Evolutionary conservation across 2,329 filamentous ascomycete genomes (phyloP), one percentile per base, ranked within the genome.

Genomic region (Sphaerulina vaccinii): DNA sequence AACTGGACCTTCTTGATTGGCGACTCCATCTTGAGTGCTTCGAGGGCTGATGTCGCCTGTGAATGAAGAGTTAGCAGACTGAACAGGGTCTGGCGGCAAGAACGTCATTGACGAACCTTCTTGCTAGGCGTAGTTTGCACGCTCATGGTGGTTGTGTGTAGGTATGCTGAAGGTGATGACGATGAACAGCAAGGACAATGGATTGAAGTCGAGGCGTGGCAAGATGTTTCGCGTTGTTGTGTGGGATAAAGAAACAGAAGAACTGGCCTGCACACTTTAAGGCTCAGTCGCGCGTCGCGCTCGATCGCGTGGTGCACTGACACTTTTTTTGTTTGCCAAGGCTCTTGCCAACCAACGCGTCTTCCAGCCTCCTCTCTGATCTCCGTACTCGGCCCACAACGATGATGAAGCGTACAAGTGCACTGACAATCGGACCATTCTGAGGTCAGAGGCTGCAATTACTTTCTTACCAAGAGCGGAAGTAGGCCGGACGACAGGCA

Each of bases 1-100:
- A 96, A 90, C 77, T 87, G 80, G 62, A 93, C 82, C 81, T 95
- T 95, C 86, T 96, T 96, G 59, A 87, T 76, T 39, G 91, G 90
- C 1, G 90, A 93, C 64, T 95, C 88, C 84, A 96, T 95, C 76
- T 92, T 95, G 72, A 97, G 81, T 64, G 83, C 84, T 73, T 93
- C 85, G 68, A 97, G 86, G 65, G 85, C 90, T 67, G 88, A 85
- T 66, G 90, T 88, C 77, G 87, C 87, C 92, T 97, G 70, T 23
- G 35, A 48, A 40, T 43, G 42, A 39, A 53, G 52, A 49, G 58
- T 68, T 75, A 65, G 73, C 72, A 70, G 56, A 60, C 59, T 58
- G 64, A 51, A 64, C 70, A 65, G 63, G 66, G 64, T 58, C 35
- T 68, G 64, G 65, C 56, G 58, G 59, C 60, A 61, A 68, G 63